Evolutionary conservation across 352 stramenopile species (phyloP).

Genomic region (Elongisporangium prolatum): DNA sequence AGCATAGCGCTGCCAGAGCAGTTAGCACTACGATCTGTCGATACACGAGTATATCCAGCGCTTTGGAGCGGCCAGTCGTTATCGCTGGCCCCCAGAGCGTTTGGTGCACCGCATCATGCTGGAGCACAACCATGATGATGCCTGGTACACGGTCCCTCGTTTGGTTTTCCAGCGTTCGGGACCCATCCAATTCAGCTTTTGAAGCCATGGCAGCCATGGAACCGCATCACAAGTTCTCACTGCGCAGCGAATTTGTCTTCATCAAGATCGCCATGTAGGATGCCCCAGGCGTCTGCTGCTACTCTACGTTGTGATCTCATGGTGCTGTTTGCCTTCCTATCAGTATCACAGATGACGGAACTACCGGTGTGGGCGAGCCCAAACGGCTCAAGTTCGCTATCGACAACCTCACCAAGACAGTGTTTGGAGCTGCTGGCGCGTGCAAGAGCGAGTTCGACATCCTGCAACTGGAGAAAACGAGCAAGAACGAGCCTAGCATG

Average conservation of each 20-base stretch:
- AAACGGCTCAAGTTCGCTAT: conserved; percentile 72
- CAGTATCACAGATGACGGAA: conserved; percentile 53
- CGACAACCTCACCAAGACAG: conserved; percentile 62
- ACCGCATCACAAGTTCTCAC: conserved; percentile 74
- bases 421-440: conserved; percentile 62
- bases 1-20: neutral
- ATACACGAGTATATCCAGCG: conserved; percentile 36
- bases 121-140: conserved; percentile 51
- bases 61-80: conserved; percentile 33
- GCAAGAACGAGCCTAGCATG: conserved; percentile 34
- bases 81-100: conserved; percentile 50
- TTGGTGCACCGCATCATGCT: conserved; percentile 55
- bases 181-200: neutral
- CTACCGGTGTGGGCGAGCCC: conserved; percentile 29
- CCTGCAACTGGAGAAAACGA: conserved; percentile 33
- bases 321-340: neutral
- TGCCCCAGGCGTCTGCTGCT: neutral
- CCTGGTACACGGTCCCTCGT: neutral
- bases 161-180: neutral
- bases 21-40: conserved; percentile 31
- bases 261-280: conserved; percentile 68
- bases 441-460: conserved; percentile 67
- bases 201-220: neutral
- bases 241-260: conserved; percentile 41
- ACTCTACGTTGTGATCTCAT: neutral